A percentile compares a stretch with the other conserved stretches of the same genome.
phyloP scores from a whole-genome alignment of 345 rosid species.

The Rhizophora apiculata region DNA sequence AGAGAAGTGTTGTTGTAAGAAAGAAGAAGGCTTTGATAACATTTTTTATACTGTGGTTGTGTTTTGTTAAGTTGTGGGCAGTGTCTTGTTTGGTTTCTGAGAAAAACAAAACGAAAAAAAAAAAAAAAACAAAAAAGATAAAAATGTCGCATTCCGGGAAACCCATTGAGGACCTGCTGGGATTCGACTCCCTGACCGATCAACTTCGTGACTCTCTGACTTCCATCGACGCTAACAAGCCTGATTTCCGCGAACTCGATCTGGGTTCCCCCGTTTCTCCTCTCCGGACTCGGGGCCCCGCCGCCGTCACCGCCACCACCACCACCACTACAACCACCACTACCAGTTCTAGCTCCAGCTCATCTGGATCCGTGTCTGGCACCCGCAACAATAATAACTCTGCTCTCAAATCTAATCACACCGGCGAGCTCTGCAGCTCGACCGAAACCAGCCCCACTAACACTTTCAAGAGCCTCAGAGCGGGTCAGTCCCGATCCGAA shows the following conservation, averaged over 20 bases:
- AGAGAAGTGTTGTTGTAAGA: too few relatives aligned
- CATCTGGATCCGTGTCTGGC: constrained; percentile 78
- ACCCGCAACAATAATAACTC: constrained; percentile 29
- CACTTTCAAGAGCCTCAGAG: constrained; percentile 23
- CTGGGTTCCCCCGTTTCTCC: constrained; percentile 93
- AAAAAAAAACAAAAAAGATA: too few relatives aligned
- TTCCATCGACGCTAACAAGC: constrained; percentile 61
- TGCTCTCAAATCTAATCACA: constrained; percentile 44
- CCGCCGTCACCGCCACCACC: constrained; percentile 29
- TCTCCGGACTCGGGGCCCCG: constrained; percentile 49
- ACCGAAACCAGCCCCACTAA: constrained; percentile 56
- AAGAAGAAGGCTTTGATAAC: not conserved
- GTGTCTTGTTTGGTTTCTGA: not conserved
- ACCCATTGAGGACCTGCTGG: constrained; percentile 22
- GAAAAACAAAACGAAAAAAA: constrained; percentile 7
- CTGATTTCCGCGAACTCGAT: constrained; percentile 76
- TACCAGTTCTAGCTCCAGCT: constrained; percentile 75
- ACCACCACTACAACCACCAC: constrained; percentile 45
- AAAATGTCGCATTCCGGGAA: constrained; percentile 58
- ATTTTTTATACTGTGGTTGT: not conserved
- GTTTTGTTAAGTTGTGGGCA: not conserved
- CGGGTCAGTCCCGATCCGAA: constrained; percentile 47
- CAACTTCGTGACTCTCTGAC: constrained; percentile 44
- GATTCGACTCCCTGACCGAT: constrained; percentile 1
- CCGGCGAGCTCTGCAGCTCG: constrained; percentile 58